phyloP scores from a whole-genome alignment of 768 basidiomycete genomes.

The Kwoniella europaea region DNA sequence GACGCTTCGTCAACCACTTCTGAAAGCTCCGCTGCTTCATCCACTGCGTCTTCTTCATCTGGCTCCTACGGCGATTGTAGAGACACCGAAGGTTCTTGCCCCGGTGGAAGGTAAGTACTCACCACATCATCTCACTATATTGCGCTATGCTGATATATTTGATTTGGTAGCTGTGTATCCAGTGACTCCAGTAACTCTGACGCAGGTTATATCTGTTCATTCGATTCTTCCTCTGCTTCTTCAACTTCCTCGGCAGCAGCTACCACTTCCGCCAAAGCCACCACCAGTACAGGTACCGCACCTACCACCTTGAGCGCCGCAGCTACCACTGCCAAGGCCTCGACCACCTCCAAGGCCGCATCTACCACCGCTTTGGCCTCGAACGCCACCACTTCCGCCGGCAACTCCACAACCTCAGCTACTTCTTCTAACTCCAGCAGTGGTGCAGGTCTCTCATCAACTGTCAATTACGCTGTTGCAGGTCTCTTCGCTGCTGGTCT shows the following conservation, averaged over 20 bases:
- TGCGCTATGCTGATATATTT: not conserved
- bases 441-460: not conserved
- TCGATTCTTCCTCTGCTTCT: not conserved
- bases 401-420: not conserved
- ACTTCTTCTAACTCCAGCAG: not conserved
- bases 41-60: not conserved
- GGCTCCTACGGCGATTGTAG: not conserved
- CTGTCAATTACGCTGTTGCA: not conserved
- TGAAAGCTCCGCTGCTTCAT: not conserved
- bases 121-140: not conserved
- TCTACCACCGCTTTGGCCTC: not conserved
- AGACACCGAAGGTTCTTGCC: not conserved
- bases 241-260: not conserved
- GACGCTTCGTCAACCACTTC: not conserved
- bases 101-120: not conserved
- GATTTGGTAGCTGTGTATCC: not conserved
- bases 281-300: not conserved
- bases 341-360: not conserved
- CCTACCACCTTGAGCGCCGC: not conserved
- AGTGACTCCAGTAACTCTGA: not conserved
- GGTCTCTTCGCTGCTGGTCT: not conserved
- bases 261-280: not conserved
- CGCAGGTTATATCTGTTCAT: not conserved
- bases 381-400: not conserved
- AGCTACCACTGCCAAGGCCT: not conserved